Base-by-base conservation (phyloP, 306 rosid species). In the Hippophae rhamnoides region DNA sequence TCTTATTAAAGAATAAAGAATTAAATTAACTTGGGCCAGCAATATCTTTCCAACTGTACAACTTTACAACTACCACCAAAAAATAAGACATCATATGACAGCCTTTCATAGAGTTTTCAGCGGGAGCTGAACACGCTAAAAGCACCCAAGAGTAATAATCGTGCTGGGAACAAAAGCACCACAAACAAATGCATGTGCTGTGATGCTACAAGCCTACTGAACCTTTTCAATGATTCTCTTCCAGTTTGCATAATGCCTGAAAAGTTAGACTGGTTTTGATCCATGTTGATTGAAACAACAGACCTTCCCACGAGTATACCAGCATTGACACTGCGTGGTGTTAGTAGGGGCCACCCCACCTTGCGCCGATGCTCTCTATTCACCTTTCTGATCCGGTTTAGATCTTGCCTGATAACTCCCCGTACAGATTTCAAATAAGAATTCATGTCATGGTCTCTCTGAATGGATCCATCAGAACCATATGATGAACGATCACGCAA, bases 361-460 rank as follows among this genome's bases (percentile, higher is more conserved):
- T 87, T 85, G 46, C 74, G 81, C 13, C 89, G 75, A 6, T 77
- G 82, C 75, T 81, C 85, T 60, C 87, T 80, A 65, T 62, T 83
- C 5, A 67, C 61, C 79, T 81, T 92, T 7, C 92, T 83, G 47
- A 74, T 73, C 27, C 57, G 78, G 72, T 60, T 73, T 56, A 83
- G 93, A 71, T 92, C 93, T 61, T 85, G 88, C 58, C 81, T 89
- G 31, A 92, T 82, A 62, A 92, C 92, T 1, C 81, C 76, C 38
- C 84, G 78, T 13, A 92, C 79, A 3, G 81, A 78, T 62, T 53
- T 87, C 8, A 80, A 63, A 78, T 92, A 92, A 31, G 96, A 92
- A 51, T 18, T 84, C 95, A 92, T 75, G 77, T 92, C 99, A 61
- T 92, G 99, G 57, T 92, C 96, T 80, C 99, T 76, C 25, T 82